Percentiles rank a stretch among this genome's conserved stretches.
phyloP scores from a whole-genome alignment of 805 yeast genomes.

The Blastobotrys peoriensis region DNA sequence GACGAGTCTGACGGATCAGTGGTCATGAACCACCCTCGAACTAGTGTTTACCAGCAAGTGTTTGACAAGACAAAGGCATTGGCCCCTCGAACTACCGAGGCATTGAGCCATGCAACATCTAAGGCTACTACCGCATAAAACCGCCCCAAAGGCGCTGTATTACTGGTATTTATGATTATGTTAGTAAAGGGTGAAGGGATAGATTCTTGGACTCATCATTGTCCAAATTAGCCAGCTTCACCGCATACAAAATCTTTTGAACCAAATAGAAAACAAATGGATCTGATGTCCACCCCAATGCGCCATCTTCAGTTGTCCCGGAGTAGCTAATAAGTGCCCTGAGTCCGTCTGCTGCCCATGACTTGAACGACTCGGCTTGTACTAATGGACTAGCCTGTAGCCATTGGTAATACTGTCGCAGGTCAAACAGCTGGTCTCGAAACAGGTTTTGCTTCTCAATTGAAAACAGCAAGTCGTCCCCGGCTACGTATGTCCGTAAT shows the following conservation, averaged over 20 bases:
- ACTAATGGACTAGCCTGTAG: neutral
- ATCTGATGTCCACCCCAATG: neutral
- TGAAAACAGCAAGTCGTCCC: conserved; percentile 47
- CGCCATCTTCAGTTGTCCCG: neutral
- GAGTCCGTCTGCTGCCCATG: neutral
- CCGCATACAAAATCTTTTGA: neutral
- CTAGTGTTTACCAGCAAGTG: conserved; percentile 59
- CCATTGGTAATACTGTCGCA: conserved; percentile 10
- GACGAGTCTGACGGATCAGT: conserved; percentile 47
- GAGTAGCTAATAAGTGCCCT: neutral
- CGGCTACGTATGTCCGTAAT: conserved; percentile 17
- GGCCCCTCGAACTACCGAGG: conserved; percentile 53
- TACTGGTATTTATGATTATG: too few species aligned
- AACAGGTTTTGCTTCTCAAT: conserved; percentile 65
- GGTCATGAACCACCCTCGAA: conserved; percentile 48
- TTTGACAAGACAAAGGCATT: conserved; percentile 63
- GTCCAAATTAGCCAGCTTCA: neutral
- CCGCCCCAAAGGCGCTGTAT: too few species aligned
- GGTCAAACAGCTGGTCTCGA: conserved; percentile 40
- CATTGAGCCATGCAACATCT: conserved; percentile 31
- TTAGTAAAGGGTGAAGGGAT: too few species aligned
- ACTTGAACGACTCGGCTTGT: neutral
- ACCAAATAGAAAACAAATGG: neutral
- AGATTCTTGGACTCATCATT: too few species aligned
- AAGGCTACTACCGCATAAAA: too few species aligned